Conservation (phyloP, 202 grass and related monocot genomes). For the Cymbopogon flexuosus region DNA sequence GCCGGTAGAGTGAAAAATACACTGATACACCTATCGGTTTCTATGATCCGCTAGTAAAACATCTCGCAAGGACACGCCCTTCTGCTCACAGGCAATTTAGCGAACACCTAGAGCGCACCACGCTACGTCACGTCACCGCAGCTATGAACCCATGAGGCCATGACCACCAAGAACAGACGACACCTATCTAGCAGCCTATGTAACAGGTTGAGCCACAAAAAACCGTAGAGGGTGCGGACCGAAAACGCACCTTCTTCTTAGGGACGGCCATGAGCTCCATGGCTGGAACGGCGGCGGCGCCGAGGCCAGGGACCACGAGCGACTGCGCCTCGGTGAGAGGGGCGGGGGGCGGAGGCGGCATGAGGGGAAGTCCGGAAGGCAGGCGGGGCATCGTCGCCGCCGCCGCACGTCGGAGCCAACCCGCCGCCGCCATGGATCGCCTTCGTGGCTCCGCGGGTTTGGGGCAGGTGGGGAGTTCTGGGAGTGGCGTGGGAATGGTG, state of each 20-base stretch:
- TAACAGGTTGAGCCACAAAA: neutral
- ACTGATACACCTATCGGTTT: neutral
- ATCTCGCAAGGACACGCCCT: neutral
- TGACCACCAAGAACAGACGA: neutral
- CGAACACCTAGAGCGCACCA: slow-evolving; percentile 39
- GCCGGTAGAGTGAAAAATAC: neutral
- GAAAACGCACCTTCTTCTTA: slow-evolving; percentile 74
- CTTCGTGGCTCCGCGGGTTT: neutral
- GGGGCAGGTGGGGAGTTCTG: neutral
- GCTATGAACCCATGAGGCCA: neutral
- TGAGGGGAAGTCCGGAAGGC: slow-evolving; percentile 30
- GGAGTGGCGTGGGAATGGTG: neutral
- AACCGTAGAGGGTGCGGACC: neutral
- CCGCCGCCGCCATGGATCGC: slow-evolving; percentile 48
- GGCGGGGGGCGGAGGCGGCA: slow-evolving; percentile 6
- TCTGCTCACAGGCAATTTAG: slow-evolving; percentile 27
- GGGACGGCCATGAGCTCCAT: slow-evolving; percentile 98
- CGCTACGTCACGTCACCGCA: neutral
- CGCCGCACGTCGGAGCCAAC: slow-evolving; percentile 45
- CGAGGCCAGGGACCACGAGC: slow-evolving; percentile 34
- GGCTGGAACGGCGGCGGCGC: slow-evolving; percentile 26
- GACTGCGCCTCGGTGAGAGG: slow-evolving; percentile 27
- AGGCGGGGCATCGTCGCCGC: slow-evolving; percentile 43
- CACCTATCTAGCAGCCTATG: neutral
- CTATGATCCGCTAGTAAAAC: neutral